A percentile compares a stretch with the other conserved stretches of the same genome.
Conservation (phyloP, 805 yeast species). For the Pichia exigua region DNA sequence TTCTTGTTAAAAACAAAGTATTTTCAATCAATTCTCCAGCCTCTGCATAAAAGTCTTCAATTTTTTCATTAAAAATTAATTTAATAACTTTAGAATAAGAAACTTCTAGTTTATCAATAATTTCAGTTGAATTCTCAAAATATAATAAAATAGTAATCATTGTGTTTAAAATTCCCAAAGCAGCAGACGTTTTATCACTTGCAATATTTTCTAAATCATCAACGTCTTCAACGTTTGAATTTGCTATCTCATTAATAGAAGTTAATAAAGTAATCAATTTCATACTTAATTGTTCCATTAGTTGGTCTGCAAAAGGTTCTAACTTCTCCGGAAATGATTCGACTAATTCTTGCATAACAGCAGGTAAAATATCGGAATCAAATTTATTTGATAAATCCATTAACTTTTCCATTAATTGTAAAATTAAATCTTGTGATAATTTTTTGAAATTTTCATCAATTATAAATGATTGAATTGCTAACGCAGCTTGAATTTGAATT, state of each 20-base stretch:
- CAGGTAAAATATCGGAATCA: constrained; percentile 80
- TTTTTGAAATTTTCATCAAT: constrained; percentile 57
- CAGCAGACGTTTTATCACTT: constrained; percentile 78
- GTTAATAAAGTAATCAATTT: constrained; percentile 67
- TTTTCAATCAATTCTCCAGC: constrained; percentile 73
- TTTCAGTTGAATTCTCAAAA: constrained; percentile 72
- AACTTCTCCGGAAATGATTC: constrained; percentile 81
- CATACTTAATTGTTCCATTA: constrained; percentile 52
- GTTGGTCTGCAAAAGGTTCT: constrained; percentile 80
- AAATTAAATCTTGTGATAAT: constrained; percentile 58
- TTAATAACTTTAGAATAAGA: constrained; percentile 68
- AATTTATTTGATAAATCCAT: constrained; percentile 68
- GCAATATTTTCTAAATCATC: constrained; percentile 45
- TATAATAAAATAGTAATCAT: constrained; percentile 81
- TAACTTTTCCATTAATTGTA: constrained; percentile 76
- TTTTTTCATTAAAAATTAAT: constrained; percentile 51
- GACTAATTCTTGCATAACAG: constrained; percentile 93
- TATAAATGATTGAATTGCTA: constrained; percentile 77
- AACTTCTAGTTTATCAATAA: constrained; percentile 62
- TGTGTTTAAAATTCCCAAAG: constrained; percentile 78
- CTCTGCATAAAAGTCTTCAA: constrained; percentile 80
- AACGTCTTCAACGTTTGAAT: constrained; percentile 24
- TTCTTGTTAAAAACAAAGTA: constrained; percentile 55
- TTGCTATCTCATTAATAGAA: constrained; percentile 60
- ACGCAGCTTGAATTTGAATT: constrained; percentile 74